A percentile compares a stretch with the other conserved stretches of the same genome.
These are phyloP conservation scores for Casaregolazyma lundiana DNA, from an alignment of 1,139 yeast genomes.

Conservation along the genomic window DNA sequence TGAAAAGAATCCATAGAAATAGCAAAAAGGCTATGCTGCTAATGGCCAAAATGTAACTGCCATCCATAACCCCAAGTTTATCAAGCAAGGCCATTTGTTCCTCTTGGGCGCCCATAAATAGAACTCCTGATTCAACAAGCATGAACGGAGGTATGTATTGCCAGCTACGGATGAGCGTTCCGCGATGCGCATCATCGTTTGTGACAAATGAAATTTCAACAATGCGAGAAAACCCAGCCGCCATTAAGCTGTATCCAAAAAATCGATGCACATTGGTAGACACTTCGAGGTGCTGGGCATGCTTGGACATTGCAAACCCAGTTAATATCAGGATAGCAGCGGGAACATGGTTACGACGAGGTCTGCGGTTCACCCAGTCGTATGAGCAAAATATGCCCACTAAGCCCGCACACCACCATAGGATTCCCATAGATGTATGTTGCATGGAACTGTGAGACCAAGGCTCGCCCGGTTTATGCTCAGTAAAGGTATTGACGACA, in stretches of 20 bases:
- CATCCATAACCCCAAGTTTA: slow-evolving; percentile 75
- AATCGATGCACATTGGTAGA: slow-evolving; percentile 84
- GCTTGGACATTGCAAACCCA: slow-evolving; percentile 93
- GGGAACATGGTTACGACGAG: slow-evolving; percentile 68
- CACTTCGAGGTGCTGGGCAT: slow-evolving; percentile 65
- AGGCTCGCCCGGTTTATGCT: slow-evolving; percentile 90
- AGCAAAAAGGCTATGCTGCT: slow-evolving; percentile 70
- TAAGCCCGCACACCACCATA: slow-evolving; percentile 95
- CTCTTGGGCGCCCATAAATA: slow-evolving; percentile 90
- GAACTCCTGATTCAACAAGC: slow-evolving; percentile 67
- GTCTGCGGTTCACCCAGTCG: slow-evolving; percentile 40
- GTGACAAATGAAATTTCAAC: slow-evolving; percentile 72
- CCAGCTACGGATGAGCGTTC: slow-evolving; percentile 55
- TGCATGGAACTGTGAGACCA: slow-evolving; percentile 88
- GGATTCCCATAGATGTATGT: slow-evolving; percentile 92
- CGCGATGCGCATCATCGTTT: slow-evolving; percentile 40
- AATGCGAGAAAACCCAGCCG: slow-evolving; percentile 70
- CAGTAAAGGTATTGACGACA: slow-evolving; percentile 87
- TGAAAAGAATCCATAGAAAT: slow-evolving; percentile 57
- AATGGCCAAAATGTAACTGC: slow-evolving; percentile 72
- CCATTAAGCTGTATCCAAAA: slow-evolving; percentile 76
- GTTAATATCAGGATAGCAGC: slow-evolving; percentile 76
- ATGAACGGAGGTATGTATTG: slow-evolving; percentile 84
- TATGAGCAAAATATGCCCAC: slow-evolving; percentile 73
- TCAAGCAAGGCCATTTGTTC: slow-evolving; percentile 72